These are phyloP conservation scores for Penicillium arizonense DNA, from an alignment of 495 filamentous ascomycete genomes.

Conservation along the genomic window DNA sequence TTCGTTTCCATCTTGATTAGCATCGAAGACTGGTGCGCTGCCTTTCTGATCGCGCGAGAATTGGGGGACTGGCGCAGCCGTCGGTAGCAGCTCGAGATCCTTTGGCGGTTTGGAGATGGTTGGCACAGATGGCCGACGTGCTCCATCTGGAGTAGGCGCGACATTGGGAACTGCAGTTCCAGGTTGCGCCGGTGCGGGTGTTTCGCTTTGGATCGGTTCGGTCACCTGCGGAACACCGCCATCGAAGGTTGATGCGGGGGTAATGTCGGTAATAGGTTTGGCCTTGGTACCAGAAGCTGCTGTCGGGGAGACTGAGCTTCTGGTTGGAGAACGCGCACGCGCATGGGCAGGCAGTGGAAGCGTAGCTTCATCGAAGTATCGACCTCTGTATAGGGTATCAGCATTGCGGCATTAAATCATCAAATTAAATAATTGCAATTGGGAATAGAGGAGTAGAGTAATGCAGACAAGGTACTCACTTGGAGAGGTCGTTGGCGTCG, in stretches of 20 bases:
- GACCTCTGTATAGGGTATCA: slow-evolving; percentile 56
- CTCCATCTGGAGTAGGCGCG: slow-evolving; percentile 6
- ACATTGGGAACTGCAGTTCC: slow-evolving; percentile 5
- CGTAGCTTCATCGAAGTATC: slow-evolving; percentile 66
- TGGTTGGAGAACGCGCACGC: slow-evolving; percentile 27
- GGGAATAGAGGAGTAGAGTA: slow-evolving; percentile 11
- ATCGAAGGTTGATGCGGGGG: slow-evolving; percentile 19
- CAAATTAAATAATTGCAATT: slow-evolving; percentile 12
- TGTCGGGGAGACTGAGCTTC: slow-evolving; percentile 22
- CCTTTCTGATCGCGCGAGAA: slow-evolving; percentile 17
- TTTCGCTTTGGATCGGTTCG: slow-evolving; percentile 18
- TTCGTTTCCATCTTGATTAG: slow-evolving; percentile 18
- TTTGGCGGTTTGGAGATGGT: slow-evolving; percentile 12
- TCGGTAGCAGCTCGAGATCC: slow-evolving; percentile 5
- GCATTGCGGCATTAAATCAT: slow-evolving; percentile 19
- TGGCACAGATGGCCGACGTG: slow-evolving; percentile 12
- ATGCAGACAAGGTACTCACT: slow-evolving; percentile 54
- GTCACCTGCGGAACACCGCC: slow-evolving; percentile 20
- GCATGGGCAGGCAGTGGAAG: slow-evolving; percentile 58
- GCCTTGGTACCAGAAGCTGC: slow-evolving; percentile 14
- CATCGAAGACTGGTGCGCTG: slow-evolving; percentile 19
- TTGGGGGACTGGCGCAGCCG: slow-evolving; percentile 9
- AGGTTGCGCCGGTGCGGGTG: slow-evolving; percentile 1
- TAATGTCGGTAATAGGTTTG: slow-evolving; percentile 16
- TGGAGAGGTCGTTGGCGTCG: slow-evolving; percentile 68